Evolutionary conservation across 2,329 filamentous ascomycete species (phyloP), one percentile per base, ranked within the genome.

Genomic region (Aureobasidium namibiae): DNA sequence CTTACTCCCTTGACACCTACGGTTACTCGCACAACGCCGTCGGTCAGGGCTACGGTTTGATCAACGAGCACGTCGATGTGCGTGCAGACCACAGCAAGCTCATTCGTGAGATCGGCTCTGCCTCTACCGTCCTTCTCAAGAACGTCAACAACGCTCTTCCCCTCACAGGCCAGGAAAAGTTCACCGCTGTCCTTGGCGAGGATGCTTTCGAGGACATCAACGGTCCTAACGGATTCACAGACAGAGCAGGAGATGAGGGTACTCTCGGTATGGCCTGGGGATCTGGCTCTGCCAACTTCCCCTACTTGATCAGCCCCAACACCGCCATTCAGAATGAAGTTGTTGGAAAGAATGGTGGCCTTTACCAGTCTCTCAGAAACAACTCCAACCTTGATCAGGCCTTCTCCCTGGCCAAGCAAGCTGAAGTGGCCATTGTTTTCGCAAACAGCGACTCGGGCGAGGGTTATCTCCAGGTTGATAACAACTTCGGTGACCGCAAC

Each of bases 1-100:
- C 76, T 4, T 78, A 74, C 74, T 73, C 74, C 24, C 71, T 70
- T 26, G 66, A 67, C 31, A 91, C 88, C 0, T 87, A 82, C 65
- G 88, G 86, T 39, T 86, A 83, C 53, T 68, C 84, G 56, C 85
- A 95, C 68, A 79, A 74, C 53, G 80, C 80, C 8, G 85, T 81
- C 11, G 74, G 82, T 24, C 76, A 84, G 61, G 82, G 82, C 56
- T 80, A 79, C 39, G 39, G 39, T 29, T 61, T 66, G 63, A 81
- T 95, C 74, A 78, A 96, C 73, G 79, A 84, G 66, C 89, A 91
- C 64, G 82, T 95, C 31, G 84, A 96, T 68, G 92, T 95, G 14
- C 88, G 85, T 59, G 82, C 74, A 39, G 79, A 92, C 60, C 91
- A 96, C 69, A 85, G 78, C 42, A 70, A 75, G 29, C 74, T 90